phyloP scores from a whole-genome alignment of 805 yeast species.

The Kodamaea restingae region DNA sequence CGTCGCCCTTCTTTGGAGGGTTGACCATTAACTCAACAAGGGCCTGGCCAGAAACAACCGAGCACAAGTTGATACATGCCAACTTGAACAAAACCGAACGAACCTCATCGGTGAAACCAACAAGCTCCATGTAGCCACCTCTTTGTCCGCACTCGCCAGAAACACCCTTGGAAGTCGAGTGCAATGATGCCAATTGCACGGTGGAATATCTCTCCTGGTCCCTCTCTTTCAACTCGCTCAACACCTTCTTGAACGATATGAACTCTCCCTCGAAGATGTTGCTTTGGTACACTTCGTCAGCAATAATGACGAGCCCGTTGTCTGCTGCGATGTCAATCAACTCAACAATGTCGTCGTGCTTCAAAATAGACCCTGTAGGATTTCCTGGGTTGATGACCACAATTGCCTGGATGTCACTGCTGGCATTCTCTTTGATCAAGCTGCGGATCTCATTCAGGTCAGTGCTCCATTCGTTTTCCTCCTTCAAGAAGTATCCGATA shows the following conservation, averaged over 20 bases:
- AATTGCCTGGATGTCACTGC: conserved; percentile 61
- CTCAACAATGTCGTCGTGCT: conserved; percentile 60
- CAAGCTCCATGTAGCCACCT: conserved; percentile 96
- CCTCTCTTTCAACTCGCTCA: conserved; percentile 55
- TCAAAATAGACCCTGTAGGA: conserved; percentile 89
- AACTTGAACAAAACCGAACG: conserved; percentile 71
- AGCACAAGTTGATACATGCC: conserved; percentile 88
- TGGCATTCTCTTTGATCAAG: conserved; percentile 45
- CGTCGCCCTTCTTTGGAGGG: conserved; percentile 80
- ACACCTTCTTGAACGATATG: conserved; percentile 76
- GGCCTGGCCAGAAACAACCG: conserved; percentile 94
- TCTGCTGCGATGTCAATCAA: conserved; percentile 79
- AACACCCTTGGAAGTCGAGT: conserved; percentile 97
- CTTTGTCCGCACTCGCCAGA: conserved; percentile 99
- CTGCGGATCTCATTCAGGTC: conserved; percentile 60
- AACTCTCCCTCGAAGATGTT: conserved; percentile 82
- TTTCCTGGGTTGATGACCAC: conserved; percentile 98
- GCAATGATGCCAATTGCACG: conserved; percentile 89
- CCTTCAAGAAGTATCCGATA: conserved; percentile 83
- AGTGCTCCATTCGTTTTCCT: conserved; percentile 78
- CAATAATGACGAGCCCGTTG: conserved; percentile 79
- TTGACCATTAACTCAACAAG: conserved; percentile 88
- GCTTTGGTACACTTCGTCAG: conserved; percentile 98
- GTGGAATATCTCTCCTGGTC: conserved; percentile 55
- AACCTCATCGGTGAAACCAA: conserved; percentile 73